These are phyloP conservation scores for Euphorbia tirucalli DNA, from an alignment of 345 rosid genomes.

Conservation along the genomic window DNA sequence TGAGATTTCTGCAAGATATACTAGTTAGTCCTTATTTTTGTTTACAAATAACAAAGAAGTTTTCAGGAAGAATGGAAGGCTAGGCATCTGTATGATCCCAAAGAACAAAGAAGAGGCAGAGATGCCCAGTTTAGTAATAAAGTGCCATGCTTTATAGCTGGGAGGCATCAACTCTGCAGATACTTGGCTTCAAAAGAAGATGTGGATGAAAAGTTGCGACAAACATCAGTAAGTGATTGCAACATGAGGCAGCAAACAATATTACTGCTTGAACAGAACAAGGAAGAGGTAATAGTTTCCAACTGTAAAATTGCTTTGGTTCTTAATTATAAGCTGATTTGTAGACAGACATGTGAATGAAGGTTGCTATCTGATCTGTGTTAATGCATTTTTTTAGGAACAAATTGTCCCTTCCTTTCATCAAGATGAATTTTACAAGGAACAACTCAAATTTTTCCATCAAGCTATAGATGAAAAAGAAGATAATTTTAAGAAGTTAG, in stretches of 20 bases:
- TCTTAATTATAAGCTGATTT: neutral
- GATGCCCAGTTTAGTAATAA: conserved; percentile 3
- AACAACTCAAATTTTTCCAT: conserved; percentile 10
- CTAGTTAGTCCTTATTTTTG: no score
- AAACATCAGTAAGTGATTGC: neutral
- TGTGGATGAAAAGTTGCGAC: conserved; percentile 3
- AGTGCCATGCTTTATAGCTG: conserved; percentile 8
- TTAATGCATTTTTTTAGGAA: conserved; percentile 8
- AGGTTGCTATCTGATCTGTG: no score
- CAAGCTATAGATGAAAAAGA: conserved; percentile 10
- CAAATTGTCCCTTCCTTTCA: no score
- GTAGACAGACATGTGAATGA: no score
- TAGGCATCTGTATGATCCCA: conserved; percentile 14
- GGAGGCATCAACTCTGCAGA: conserved; percentile 23
- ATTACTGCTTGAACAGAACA: conserved; percentile 6
- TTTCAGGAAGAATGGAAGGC: conserved; percentile 25
- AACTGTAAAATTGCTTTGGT: neutral
- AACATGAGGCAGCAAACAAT: conserved; percentile 2
- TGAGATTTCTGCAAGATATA: no score
- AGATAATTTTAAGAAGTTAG: conserved; percentile 11
- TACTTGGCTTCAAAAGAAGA: conserved; percentile 20
- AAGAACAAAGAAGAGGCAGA: conserved; percentile 19
- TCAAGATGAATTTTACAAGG: conserved; percentile 8
- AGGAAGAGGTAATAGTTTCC: conserved; percentile 13
- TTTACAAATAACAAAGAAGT: no score